Conservation (phyloP, 441 rosid species). For the Manihot esculenta region DNA sequence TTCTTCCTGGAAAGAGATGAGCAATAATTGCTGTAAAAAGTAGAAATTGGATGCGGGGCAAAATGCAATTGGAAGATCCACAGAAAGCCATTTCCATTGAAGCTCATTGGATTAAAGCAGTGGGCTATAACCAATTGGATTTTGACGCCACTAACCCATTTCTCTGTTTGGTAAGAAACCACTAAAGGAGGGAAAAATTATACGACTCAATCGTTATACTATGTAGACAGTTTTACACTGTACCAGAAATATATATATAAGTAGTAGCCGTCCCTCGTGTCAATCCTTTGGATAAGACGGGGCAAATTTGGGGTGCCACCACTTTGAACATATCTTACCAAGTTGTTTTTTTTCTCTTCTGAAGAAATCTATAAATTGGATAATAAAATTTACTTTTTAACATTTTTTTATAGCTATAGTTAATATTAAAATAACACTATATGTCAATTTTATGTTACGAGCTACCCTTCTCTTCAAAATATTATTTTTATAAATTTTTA, state of each 20-base stretch:
- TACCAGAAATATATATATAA: too few species aligned
- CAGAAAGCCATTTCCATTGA: not conserved
- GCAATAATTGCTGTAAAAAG: not conserved
- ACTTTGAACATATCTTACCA: constrained; percentile 1
- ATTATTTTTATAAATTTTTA: too few species aligned
- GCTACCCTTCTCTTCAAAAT: too few species aligned
- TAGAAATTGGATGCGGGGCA: not conserved
- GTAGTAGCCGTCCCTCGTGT: not conserved
- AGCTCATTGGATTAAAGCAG: constrained; percentile 6
- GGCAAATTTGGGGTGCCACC: constrained; percentile 25
- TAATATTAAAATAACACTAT: too few species aligned
- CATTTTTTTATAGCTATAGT: too few species aligned
- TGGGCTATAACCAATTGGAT: constrained; percentile 17
- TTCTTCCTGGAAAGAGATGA: not conserved
- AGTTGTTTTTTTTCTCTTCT: too few species aligned
- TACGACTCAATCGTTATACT: too few species aligned
- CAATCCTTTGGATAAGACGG: constrained; percentile 12
- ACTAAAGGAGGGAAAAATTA: constrained; percentile 21
- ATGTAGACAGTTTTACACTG: too few species aligned
- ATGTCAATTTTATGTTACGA: too few species aligned
- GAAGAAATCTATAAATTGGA: too few species aligned
- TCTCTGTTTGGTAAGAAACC: constrained; percentile 27
- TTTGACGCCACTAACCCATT: constrained; percentile 12
- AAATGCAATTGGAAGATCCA: not conserved
- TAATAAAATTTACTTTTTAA: too few species aligned